A percentile compares a stretch with the other conserved stretches of the same genome.
Evolutionary conservation across 1,284 basidiomycete species (phyloP).

Genomic region (Phylloporus gajari): DNA sequence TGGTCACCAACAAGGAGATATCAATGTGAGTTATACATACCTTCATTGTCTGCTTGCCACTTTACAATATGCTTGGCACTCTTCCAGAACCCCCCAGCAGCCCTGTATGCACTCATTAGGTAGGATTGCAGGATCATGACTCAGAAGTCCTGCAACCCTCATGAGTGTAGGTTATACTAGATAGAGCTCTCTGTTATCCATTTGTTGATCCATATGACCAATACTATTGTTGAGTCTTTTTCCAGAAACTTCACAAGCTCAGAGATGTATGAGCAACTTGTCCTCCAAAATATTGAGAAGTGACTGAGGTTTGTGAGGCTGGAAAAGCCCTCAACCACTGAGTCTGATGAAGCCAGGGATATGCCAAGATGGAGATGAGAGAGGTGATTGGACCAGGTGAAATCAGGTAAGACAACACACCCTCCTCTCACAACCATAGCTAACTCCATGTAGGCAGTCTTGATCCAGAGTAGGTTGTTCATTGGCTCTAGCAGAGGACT

Average conservation of each 20-base stretch:
- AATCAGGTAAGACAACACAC: not conserved
- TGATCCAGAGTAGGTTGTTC: not conserved
- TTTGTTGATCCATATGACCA: not conserved
- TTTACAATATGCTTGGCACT: not conserved
- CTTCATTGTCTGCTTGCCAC: not conserved
- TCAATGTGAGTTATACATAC: not conserved
- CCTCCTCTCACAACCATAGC: not conserved
- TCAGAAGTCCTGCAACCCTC: not conserved
- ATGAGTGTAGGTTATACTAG: not conserved
- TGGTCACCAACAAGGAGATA: not conserved
- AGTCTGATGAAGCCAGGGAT: not conserved
- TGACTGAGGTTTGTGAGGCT: not conserved
- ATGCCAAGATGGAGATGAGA: not conserved
- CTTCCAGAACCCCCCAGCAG: not conserved
- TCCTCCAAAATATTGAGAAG: not conserved
- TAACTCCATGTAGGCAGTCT: not conserved
- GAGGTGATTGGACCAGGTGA: not conserved
- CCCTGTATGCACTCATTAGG: not conserved
- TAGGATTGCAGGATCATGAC: not conserved
- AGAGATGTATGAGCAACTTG: not conserved
- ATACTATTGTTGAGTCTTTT: not conserved
- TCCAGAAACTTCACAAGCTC: not conserved
- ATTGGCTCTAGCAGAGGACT: not conserved
- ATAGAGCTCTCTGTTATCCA: not conserved
- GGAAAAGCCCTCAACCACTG: not conserved